Base-by-base conservation (phyloP, 2,329 filamentous ascomycete species). In the Ophiosphaerella korrae region DNA sequence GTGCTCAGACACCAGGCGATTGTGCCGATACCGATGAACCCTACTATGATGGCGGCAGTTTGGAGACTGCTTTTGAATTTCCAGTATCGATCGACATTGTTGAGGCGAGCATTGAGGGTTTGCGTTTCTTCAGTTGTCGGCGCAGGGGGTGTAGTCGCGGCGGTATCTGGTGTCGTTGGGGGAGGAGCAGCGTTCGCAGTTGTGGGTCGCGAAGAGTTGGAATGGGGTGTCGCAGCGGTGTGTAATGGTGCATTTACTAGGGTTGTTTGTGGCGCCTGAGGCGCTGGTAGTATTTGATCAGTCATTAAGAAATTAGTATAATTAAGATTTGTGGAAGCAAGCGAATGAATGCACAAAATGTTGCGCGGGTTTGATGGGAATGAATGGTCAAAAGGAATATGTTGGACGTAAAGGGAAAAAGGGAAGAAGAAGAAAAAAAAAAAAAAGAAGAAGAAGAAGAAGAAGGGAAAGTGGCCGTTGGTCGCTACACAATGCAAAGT, bases 1-100 rank as follows among this genome's bases (percentile, higher is more conserved):
- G 40, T 49, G 34, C 47, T 39, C 6, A 67, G 39, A 2, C 56
- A 55, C 63, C 65, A 72, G 1, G 45, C 70, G 11, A 67, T 47
- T 39, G 67, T 68, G 24, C 68, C 68, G 23, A 71, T 62, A 29
- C 72, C 72, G 16, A 73, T 65, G 5, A 72, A 36, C 39, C 58
- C 59, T 3, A 60, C 48, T 18, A 72, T 33, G 34, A 72, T 45
- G 23, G 64, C 43, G 18, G 64, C 32, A 3, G 48, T 23, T 29
- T 61, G 59, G 21, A 73, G 46, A 2, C 48, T 55, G 14, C 63
- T 36, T 48, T 73, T 73, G 61, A 70, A 73, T 35, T 60, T 54
- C 70, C 70, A 72, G 31, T 65, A 57, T 9, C 60, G 56, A 33
- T 72, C 69, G 34, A 46, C 62, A 13, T 50, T 62, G 23, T 66